Evolutionary conservation across 768 basidiomycete species (phyloP), one percentile per base, ranked within the genome.

Genomic region (Mycena galopus): DNA sequence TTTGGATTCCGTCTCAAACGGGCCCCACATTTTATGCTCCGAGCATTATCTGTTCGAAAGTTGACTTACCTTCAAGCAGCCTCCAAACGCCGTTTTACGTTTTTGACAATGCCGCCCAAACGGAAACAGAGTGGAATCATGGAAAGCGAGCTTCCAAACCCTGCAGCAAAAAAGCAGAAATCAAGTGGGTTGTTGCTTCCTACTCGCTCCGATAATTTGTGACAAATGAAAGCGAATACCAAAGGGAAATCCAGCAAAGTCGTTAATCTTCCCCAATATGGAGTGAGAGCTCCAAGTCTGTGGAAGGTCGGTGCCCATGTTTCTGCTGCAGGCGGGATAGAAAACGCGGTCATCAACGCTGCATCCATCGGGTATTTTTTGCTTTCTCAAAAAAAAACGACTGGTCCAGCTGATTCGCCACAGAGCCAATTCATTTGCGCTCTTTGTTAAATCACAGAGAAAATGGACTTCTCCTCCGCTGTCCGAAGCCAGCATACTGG

Each of bases 261-360:
- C 29, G 32, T 50, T 35, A 35, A 57, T 14, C 65, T 65, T 16
- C 35, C 55, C 10, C 44, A 58, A 35, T 50, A 66, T 27, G 69
- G 33, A 4, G 72, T 78, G n/a, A 80, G 85, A 56, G 29, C 67
- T 25, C 69, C 78, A 0, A 87, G 83, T 53, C 75, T 78, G 0
- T 93, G 92, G 91, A 92, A 93, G 78, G 84, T 96, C 16, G 95
- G 95, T 2, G 94, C 94, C 5, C 95, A 97, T 77, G 93, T 96
- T 27, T 95, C 94, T 17, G 88, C 93, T 11, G 89, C 91, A 0
- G 94, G 94, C 3, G 95, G 95, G 1, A 89, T 95, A 0, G 93
- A 94, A 78, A 93, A 94, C 66, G 81, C 93, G 0, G 80, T 95
- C 21, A 66, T 87, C 6, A 93, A 95, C 70, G 94, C 95, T 19